Evolutionary conservation across 2,329 filamentous ascomycete genomes (phyloP), one percentile per base, ranked within the genome.

Genomic region (Macrophomina phaseolina): DNA sequence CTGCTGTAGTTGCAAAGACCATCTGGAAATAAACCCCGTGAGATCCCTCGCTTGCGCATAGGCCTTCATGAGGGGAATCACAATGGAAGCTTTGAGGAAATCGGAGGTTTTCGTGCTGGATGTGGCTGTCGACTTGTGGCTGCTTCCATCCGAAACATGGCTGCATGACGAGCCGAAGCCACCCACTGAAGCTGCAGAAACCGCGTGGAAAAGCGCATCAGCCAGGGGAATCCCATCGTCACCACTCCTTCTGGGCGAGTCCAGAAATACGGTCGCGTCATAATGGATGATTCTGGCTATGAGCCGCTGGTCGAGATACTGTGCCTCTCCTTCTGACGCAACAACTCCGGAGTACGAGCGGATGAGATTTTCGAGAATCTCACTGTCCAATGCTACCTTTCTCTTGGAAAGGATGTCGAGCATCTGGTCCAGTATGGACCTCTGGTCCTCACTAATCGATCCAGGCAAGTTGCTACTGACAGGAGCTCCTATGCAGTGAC

Each of bases 31-130:
- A 67, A 78, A 79, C 7, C 76, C 76, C 6, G 74, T 64, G 5
- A 79, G 65, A 60, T 78, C 73, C 11, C 77, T 69, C 55, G 75
- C 77, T 9, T 73, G 71, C 9, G 76, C 72, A 61, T 75, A 79
- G 1, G 76, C 74, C 32, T 71, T 72, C 68, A 79, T 72, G 28
- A 78, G 65, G 1, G 77, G 76, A 18, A 75, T 65, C 28, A 78
- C 64, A 7, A 78, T 69, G n/a, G 65, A 68, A 23, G 4, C 18
- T 9, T 32, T 69, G 16, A 11, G 69, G 7, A 9, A 30, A 12
- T 70, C 58, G 38, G 45, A 45, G 11, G 40, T 32, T 42, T 42
- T 63, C 36, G 48, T 38, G 7, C 28, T 46, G n/a, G 46, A 32
- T 36, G 58, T 46, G 30, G 36, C 40, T 14, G 8, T 23, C 32